Base-by-base conservation (phyloP, 495 filamentous ascomycete species). In the Trypethelium eluteriae region DNA sequence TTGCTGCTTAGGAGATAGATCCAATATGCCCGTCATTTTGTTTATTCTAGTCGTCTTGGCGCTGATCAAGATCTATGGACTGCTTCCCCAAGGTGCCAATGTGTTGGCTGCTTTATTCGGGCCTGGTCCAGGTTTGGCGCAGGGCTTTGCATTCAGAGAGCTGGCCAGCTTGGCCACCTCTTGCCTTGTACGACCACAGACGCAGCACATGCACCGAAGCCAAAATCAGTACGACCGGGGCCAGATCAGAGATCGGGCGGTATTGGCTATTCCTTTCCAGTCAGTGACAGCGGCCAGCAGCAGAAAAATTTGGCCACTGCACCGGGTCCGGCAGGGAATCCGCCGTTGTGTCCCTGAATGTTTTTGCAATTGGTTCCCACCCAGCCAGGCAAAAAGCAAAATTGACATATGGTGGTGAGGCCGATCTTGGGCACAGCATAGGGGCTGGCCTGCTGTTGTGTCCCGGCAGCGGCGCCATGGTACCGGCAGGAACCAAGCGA, bases 271-370 rank as follows among this genome's bases (percentile, higher is more conserved):
- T 18, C 53, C 32, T 11, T 7, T 59, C 53, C 32, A 34, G 53
- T 59, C 53, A 36, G 53, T 59, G 53, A 59, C 53, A 59, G 53
- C 53, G 53, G 53, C 53, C 7, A 14, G 53, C 53, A 59, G 53
- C 53, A 59, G 53, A 59, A 59, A 35, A 59, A 35, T 1, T 14
- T 59, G 53, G 53, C 53, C 53, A 14, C 25, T 3, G 25, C 53
- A 2, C 32, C 36, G 53, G 53, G 53, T 36, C 32, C 53, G 53
- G 53, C 53, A 36, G 32, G 34, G 25, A 14, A 59, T 14, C 53
- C 53, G 53, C 32, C 53, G 32, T 59, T 36, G 32, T 18, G 53
- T 59, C 18, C 53, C 53, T 59, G 32, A 59, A 53, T 18, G 5
- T 7, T 11, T 53, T 7, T 3, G 7, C 18, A 18, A 36, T 59